These are phyloP conservation scores for Chrysopogon serrulatus DNA, from an alignment of 176 grass and related monocot genomes.

Conservation along the genomic window DNA sequence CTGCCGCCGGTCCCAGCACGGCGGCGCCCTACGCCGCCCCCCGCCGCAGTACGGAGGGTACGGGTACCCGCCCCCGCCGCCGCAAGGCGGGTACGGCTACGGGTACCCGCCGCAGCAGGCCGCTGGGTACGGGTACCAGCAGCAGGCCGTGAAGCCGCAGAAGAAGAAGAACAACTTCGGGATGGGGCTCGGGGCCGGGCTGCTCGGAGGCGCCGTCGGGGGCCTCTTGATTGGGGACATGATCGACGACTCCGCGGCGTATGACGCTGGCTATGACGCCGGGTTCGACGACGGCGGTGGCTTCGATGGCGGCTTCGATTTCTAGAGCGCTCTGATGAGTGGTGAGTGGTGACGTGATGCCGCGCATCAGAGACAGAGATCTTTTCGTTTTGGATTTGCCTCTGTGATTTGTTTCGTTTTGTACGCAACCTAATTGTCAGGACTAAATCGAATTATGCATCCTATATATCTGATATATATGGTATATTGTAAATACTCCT, in stretches of 20 bases:
- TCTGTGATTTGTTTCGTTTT: background rate
- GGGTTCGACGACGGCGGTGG: slow-evolving; percentile 63
- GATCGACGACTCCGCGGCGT: slow-evolving; percentile 25
- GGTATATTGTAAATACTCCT: slow-evolving; percentile 31
- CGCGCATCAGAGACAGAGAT: background rate
- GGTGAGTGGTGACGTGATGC: no score
- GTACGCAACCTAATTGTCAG: background rate
- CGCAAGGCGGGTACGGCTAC: slow-evolving; percentile 37
- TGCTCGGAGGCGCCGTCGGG: slow-evolving; percentile 64
- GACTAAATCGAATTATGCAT: background rate
- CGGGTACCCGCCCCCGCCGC: slow-evolving; percentile 46
- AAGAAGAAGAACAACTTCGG: slow-evolving; percentile 65
- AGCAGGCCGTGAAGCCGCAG: slow-evolving; percentile 41
- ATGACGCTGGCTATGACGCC: slow-evolving; percentile 47
- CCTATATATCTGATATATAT: background rate
- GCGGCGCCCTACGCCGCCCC: slow-evolving; percentile 35
- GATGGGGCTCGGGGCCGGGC: slow-evolving; percentile 57
- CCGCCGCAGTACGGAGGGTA: slow-evolving; percentile 52
- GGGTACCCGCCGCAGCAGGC: slow-evolving; percentile 21
- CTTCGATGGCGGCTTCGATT: slow-evolving; percentile 67
- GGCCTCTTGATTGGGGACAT: slow-evolving; percentile 73
- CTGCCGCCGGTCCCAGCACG: slow-evolving; percentile 29
- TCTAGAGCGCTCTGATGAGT: slow-evolving; percentile 16
- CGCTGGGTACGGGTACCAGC: slow-evolving; percentile 49
- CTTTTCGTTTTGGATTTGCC: background rate